Percentiles rank a stretch among this genome's conserved stretches.
These are phyloP conservation scores for Meripilus lineatus DNA, from an alignment of 1,284 basidiomycete genomes.

Conservation along the genomic window DNA sequence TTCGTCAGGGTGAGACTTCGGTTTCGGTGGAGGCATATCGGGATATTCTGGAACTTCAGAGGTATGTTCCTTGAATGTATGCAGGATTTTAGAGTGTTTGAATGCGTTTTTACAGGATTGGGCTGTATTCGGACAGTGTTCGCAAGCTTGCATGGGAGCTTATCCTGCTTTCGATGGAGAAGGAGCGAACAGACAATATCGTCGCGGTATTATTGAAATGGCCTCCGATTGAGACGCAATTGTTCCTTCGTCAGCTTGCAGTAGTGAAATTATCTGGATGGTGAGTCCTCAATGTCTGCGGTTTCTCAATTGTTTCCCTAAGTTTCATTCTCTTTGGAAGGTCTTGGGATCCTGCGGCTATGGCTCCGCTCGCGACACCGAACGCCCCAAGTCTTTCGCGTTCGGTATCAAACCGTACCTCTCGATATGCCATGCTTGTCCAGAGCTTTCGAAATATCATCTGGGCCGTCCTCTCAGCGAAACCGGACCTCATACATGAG, in stretches of 20 bases:
- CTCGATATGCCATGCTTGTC: no score
- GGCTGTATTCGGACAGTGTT: slow-evolving; percentile 2
- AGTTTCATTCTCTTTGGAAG: no score
- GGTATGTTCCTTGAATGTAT: slow-evolving; percentile 1
- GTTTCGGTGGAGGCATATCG: background rate
- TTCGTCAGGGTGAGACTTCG: slow-evolving; percentile 1
- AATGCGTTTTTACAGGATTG: background rate
- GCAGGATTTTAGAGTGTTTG: background rate
- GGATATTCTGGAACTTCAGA: slow-evolving; percentile 5
- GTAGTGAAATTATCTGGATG: slow-evolving; percentile 4
- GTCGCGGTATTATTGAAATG: slow-evolving; percentile 1
- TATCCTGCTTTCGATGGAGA: slow-evolving; percentile 1
- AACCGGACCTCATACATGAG: no score
- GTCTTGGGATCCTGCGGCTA: no score
- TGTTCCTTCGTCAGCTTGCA: slow-evolving; percentile 3
- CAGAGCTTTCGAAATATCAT: no score
- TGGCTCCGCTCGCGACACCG: no score
- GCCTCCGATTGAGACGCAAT: slow-evolving; percentile 1
- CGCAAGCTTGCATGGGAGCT: slow-evolving; percentile 4
- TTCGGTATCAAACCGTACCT: no score
- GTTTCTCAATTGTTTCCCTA: no score
- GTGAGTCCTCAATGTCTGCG: background rate
- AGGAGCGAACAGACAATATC: slow-evolving; percentile 1
- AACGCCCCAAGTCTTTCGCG: no score
- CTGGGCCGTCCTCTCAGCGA: no score